Conservation (phyloP, 2,329 filamentous ascomycete species). For the Trichoderma gracile region DNA sequence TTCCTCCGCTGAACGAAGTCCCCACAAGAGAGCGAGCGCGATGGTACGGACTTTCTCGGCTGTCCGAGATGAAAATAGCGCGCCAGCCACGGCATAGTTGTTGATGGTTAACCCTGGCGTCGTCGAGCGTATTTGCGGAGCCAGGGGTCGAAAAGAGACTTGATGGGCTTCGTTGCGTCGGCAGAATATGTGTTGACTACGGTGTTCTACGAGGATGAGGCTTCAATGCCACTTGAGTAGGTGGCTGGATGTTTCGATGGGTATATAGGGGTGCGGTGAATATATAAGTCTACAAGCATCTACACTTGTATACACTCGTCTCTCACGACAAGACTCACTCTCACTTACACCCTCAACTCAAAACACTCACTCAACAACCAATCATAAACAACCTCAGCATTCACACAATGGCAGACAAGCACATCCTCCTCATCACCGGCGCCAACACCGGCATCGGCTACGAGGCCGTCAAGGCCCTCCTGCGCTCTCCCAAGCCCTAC, state of each 20-base stretch:
- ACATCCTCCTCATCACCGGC: slow-evolving; percentile 59
- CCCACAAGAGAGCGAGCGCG: not conserved
- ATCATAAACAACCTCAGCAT: not conserved
- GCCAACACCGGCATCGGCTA: slow-evolving; percentile 63
- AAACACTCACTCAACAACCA: not conserved
- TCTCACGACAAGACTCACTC: too few species aligned
- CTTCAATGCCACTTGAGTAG: too few species aligned
- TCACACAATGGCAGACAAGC: slow-evolving; percentile 31
- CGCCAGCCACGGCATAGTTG: too few species aligned
- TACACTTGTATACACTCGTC: too few species aligned
- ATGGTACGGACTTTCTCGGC: slow-evolving; percentile 16
- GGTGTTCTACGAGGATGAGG: too few species aligned
- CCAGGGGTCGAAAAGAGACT: too few species aligned
- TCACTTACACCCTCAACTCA: not conserved
- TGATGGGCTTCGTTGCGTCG: too few species aligned
- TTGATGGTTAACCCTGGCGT: not conserved
- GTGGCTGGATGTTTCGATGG: too few species aligned
- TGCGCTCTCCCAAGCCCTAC: slow-evolving; percentile 50
- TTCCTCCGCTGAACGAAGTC: too few species aligned
- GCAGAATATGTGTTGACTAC: too few species aligned
- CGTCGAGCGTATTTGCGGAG: not conserved
- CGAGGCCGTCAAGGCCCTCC: slow-evolving; percentile 57
- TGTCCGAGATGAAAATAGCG: slow-evolving; percentile 14
- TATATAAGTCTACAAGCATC: too few species aligned
- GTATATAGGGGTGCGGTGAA: too few species aligned